Base-by-base conservation (phyloP, 768 basidiomycete genomes). In the Tricholoma matsutake region DNA sequence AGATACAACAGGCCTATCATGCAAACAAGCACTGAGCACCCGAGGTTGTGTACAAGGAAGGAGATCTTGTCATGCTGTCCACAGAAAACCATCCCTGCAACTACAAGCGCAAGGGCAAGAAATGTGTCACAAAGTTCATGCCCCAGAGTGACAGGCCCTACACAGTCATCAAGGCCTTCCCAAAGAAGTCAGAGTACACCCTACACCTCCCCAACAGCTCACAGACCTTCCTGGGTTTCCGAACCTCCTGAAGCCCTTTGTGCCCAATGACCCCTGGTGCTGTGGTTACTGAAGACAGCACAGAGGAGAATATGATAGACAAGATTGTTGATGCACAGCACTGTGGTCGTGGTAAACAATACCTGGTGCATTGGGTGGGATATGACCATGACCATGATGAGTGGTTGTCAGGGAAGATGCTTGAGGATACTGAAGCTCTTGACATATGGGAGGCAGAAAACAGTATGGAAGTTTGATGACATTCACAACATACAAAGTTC, bases 1-100 rank as follows among this genome's bases (percentile, higher is more conserved):
- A 74, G 58, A 54, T 72, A 0, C 8, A 49, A 1, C 72, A 75
- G 45, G 65, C 73, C 0, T 29, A 58, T 9, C 60, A 65, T 28
- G 67, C 67, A 0, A 70, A 68, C 57, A 61, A 63, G 14, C 3
- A 3, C 0, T 14, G 43, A n/a, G n/a, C n/a, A 4, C 25, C 37
- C 0, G 28, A 61, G 8, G 3, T 45, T 6, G 13, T 22, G 1
- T 58, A 54, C n/a, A 22, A 20, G 4, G 45, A 58, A 2, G 63
- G 60, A 0, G 69, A 78, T 22, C 55, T n/a, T 0, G n/a, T n/a
- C n/a, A n/a, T n/a, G n/a, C n/a, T n/a, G n/a, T n/a, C n/a, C n/a
- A n/a, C n/a, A n/a, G n/a, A 61, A 1, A 56, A 76, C 25, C 61
- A 64, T 0, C 16, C 63, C 0, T 47, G 56, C 6, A 57, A 71